Base-by-base conservation (phyloP, 805 yeast genomes). In the Kazachstania viticola region DNA sequence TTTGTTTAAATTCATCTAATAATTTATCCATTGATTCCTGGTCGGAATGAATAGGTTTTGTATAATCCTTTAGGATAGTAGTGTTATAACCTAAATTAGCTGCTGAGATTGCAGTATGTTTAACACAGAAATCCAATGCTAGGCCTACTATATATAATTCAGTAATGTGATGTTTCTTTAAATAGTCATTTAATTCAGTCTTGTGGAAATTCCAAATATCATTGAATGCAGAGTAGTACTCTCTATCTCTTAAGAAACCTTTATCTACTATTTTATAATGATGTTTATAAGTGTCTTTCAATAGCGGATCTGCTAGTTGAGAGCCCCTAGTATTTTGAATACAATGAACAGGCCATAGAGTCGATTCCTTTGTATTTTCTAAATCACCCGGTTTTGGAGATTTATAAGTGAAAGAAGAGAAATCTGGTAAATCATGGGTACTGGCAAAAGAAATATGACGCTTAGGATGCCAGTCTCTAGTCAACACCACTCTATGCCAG, bases 281-380 rank as follows among this genome's bases (percentile, higher is more conserved):
- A 3, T 65, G 53, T 17, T 53, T 49, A 36, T 60, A 58, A 27
- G 64, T 45, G 21, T 44, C 44, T 11, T 36, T 39, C 33, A 72
- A 55, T 31, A 56, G 42, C 0, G 47, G 45, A 2, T 48, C 44
- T 24, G 58, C 54, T 32, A 84, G 62, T 23, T 67, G 63, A 0
- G 87, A 67, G 1, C 96, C 97, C 4, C 41, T 30, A 0, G 85
- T 64, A 31, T 66, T 64, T 46, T 82, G 87, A 12, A 87, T 71
- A 54, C 96, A 87, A 51, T 87, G 97, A 34, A 71, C 87, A 0
- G 97, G 96, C 96, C 96, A 87, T 3, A 84, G 63, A 0, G 67
- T 64, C 13, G 49, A 54, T 13, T 37, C 45, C 40, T 73, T 75
- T 4, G 38, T 44, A 23, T 58, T 38, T 11, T 50, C 48, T 19